These are phyloP conservation scores for Yarrowia sp. DNA, from an alignment of 805 yeast species.

Conservation along the genomic window DNA sequence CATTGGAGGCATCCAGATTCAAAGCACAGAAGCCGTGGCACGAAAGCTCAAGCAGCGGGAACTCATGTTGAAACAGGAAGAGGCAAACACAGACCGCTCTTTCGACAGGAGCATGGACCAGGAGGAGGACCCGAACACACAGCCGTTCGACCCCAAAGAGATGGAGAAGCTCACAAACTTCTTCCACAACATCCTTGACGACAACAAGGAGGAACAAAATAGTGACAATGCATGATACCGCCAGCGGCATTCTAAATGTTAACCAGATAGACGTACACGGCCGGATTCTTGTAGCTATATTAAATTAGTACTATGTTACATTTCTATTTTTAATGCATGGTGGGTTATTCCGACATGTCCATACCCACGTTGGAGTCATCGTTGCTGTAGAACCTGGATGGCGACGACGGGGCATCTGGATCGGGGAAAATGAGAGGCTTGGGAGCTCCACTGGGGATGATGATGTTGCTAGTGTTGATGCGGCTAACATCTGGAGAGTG, in stretches of 20 bases:
- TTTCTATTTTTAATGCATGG: background rate
- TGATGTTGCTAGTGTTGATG: slow-evolving; percentile 13
- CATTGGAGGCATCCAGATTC: slow-evolving; percentile 35
- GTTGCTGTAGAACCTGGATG: slow-evolving; percentile 26
- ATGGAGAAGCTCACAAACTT: slow-evolving; percentile 34
- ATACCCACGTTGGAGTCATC: slow-evolving; percentile 32
- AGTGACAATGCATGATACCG: slow-evolving; percentile 9
- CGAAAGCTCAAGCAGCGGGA: slow-evolving; percentile 32
- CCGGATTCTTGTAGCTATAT: background rate
- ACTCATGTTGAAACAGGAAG: slow-evolving; percentile 27
- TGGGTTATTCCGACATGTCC: slow-evolving; percentile 25
- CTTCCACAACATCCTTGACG: slow-evolving; percentile 33
- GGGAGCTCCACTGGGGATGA: background rate
- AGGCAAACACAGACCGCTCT: slow-evolving; percentile 28
- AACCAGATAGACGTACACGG: background rate
- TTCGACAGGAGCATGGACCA: slow-evolving; percentile 27
- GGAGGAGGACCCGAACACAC: slow-evolving; percentile 26
- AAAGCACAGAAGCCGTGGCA: slow-evolving; percentile 32
- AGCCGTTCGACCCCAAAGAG: slow-evolving; percentile 26
- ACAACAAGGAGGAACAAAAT: slow-evolving; percentile 21
- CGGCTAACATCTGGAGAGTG: background rate
- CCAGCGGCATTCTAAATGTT: background rate
- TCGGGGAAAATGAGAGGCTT: slow-evolving; percentile 12
- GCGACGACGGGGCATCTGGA: slow-evolving; percentile 10
- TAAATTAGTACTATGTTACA: slow-evolving; percentile 2